Conservation (phyloP, 2,329 filamentous ascomycete genomes). For the Onygenales sp. region DNA sequence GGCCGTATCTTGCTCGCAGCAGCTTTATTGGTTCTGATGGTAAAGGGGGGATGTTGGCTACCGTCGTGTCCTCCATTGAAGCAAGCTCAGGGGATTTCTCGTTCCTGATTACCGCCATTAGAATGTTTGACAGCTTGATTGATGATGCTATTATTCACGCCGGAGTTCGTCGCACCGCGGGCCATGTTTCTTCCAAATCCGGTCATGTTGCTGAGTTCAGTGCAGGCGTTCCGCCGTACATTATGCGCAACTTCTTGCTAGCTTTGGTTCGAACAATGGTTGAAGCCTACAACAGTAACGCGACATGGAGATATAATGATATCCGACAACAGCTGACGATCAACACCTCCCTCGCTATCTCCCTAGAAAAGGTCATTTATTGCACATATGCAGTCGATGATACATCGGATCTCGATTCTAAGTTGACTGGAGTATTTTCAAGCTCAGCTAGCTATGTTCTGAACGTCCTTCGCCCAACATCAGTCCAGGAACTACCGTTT, state of each 20-base stretch:
- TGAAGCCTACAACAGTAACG: conserved; percentile 76
- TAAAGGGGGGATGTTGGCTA: conserved; percentile 64
- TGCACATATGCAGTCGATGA: conserved; percentile 69
- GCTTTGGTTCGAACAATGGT: conserved; percentile 67
- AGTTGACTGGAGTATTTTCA: conserved; percentile 55
- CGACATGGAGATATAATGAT: conserved; percentile 72
- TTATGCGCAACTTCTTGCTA: conserved; percentile 60
- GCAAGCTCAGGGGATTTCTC: conserved; percentile 66
- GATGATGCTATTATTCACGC: conserved; percentile 58
- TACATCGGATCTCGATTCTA: conserved; percentile 35
- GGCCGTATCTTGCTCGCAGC: conserved; percentile 80
- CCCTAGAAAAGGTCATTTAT: conserved; percentile 62
- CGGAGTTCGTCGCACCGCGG: conserved; percentile 34
- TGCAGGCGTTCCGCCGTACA: conserved; percentile 68
- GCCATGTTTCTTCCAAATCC: conserved; percentile 22
- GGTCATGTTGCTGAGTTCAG: conserved; percentile 39
- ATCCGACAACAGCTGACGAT: conserved; percentile 60
- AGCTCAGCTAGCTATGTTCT: conserved; percentile 67
- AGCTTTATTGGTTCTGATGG: conserved; percentile 68
- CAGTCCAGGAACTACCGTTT: conserved; percentile 61
- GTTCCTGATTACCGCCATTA: conserved; percentile 64
- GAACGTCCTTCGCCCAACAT: conserved; percentile 64
- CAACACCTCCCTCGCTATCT: conserved; percentile 55
- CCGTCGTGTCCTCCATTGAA: conserved; percentile 74
- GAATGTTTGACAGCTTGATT: conserved; percentile 64